Base-by-base conservation (phyloP, 2,329 filamentous ascomycete species). In the Fusarium papillatum region DNA sequence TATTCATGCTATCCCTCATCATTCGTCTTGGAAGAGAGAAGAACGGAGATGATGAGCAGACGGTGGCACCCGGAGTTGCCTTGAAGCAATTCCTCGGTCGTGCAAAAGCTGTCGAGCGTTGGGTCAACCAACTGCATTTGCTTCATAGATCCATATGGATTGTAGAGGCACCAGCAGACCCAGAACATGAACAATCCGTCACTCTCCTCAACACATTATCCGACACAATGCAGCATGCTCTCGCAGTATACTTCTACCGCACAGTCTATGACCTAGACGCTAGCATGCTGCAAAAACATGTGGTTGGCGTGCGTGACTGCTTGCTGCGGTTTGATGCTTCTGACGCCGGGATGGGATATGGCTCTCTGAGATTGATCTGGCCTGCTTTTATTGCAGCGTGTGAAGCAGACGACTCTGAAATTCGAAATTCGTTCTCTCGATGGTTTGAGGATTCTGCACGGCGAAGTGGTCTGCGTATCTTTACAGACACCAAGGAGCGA, bases 171-270 rank as follows among this genome's bases (percentile, higher is more conserved):
- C 64, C 69, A 0, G 11, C 26, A 2, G 74, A 72, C 4, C 22
- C 60, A 13, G 74, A 76, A 6, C 68, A 76, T 3, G 68, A 72
- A 0, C 71, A 75, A 10, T 69, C 71, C 0, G 10, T 72, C 17
- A 14, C 34, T 1, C 43, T 76, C 10, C 46, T 76, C 7, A 68
- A 72, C 1, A 75, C 55, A 1, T 6, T 76, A 4, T 65, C 71
- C 2, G 66, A 72, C 5, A 68, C 74, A 0, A 77, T 77, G 74
- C 72, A 76, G 7, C 43, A 75, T 19, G 75, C 75, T 0, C 66
- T 76, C 4, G 48, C 74, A 1, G 64, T 76, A 0, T 75, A 77
- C 5, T 76, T 76, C 3, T 76, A 76, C 10, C 75, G 75, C 0
- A 68, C 39, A 10, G 69, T 77, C 0, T 76, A 76, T 2, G 71